Conservation (phyloP, 768 basidiomycete genomes). For the Suillus placidus region DNA sequence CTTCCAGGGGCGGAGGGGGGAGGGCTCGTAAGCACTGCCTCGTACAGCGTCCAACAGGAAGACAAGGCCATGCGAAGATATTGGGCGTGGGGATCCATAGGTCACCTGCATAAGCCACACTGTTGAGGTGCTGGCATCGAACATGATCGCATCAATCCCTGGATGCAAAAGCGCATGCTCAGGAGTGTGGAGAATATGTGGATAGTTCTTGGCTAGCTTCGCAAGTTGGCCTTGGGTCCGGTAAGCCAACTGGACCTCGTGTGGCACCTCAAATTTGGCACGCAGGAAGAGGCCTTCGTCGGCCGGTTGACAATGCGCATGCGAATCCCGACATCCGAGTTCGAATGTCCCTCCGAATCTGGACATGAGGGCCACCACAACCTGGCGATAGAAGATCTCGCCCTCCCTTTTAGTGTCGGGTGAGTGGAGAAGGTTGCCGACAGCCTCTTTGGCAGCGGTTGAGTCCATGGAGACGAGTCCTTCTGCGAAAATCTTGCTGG, state of each 20-base stretch:
- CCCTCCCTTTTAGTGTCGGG: background rate
- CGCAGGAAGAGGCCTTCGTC: background rate
- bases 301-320: background rate
- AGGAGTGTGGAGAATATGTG: background rate
- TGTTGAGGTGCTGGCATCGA: background rate
- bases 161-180: background rate
- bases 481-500: background rate
- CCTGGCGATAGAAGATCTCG: background rate
- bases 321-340: background rate
- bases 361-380: background rate
- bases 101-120: constrained; percentile 3
- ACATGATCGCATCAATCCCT: background rate
- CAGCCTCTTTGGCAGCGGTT: background rate
- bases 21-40: background rate
- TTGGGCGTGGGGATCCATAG: background rate
- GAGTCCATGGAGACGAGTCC: background rate
- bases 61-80: background rate
- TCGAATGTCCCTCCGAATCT: background rate
- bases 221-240: background rate
- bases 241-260: background rate
- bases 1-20: background rate
- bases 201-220: background rate
- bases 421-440: background rate
- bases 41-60: background rate
- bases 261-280: background rate